Conservation (phyloP, 2,329 filamentous ascomycete species). For the Aciculosporium take region DNA sequence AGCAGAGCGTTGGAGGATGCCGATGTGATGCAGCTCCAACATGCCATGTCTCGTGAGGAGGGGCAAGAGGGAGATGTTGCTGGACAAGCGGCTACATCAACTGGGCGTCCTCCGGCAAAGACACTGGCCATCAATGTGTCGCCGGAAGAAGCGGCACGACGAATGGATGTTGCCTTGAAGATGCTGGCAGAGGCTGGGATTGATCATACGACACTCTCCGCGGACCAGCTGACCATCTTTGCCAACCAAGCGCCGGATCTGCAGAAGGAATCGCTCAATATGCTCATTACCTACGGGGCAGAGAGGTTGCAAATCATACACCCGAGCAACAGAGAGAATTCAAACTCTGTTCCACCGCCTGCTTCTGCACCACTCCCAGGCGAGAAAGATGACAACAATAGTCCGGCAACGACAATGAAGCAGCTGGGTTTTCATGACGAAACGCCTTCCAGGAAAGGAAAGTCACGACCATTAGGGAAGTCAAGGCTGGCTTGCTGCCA, state of each 20-base stretch:
- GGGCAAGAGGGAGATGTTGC: neutral
- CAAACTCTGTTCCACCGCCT: constrained; percentile 14
- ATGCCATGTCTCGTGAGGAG: neutral
- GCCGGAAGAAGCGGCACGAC: constrained; percentile 34
- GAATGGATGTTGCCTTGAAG: constrained; percentile 32
- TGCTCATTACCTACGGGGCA: constrained; percentile 43
- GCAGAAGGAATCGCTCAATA: constrained; percentile 38
- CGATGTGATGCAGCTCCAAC: constrained; percentile 2
- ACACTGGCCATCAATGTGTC: constrained; percentile 20
- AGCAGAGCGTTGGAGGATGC: constrained; percentile 4
- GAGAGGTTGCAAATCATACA: constrained; percentile 43
- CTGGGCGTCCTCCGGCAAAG: constrained; percentile 8
- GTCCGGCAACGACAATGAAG: constrained; percentile 16
- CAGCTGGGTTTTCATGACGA: constrained; percentile 14
- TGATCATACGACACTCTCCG: constrained; percentile 36
- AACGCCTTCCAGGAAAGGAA: constrained; percentile 4
- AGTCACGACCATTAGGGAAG: constrained; percentile 14
- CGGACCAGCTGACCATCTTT: constrained; percentile 45
- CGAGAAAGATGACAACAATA: constrained; percentile 9
- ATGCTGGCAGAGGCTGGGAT: constrained; percentile 33
- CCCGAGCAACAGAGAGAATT: constrained; percentile 25
- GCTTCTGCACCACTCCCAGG: constrained; percentile 11
- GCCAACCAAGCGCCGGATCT: constrained; percentile 43
- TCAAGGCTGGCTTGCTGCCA: constrained; percentile 21
- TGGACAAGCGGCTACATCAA: neutral